Evolutionary conservation across 352 stramenopile species (phyloP).

Genomic region (Globisporangium okanoganense): DNA sequence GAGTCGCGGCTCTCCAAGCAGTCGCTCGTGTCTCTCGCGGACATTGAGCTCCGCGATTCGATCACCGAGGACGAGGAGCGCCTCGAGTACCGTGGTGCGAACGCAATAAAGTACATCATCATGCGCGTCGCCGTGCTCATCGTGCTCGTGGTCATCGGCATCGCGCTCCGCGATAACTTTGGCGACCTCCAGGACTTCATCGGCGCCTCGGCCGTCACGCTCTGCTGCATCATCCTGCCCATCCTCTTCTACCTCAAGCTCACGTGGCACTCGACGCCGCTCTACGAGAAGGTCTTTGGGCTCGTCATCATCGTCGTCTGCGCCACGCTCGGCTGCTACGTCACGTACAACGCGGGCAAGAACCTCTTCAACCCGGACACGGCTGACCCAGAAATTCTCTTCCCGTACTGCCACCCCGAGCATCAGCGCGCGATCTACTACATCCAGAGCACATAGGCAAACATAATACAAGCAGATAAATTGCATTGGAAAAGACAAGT

Average conservation of each 20-base stretch:
- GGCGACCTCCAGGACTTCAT: slow-evolving; percentile 24
- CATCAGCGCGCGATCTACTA: slow-evolving; percentile 17
- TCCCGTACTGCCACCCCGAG: slow-evolving; percentile 14
- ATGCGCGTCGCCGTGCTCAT: slow-evolving; percentile 19
- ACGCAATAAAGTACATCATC: slow-evolving; percentile 16
- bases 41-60: slow-evolving; percentile 2
- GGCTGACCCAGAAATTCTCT: slow-evolving; percentile 8
- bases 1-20: background rate
- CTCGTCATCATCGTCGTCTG: slow-evolving; percentile 19
- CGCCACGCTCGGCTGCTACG: slow-evolving; percentile 20
- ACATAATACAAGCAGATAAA: no score
- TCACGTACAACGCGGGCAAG: slow-evolving; percentile 22
- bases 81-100: slow-evolving; percentile 13
- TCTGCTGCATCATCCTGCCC: slow-evolving; percentile 27
- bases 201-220: slow-evolving; percentile 18
- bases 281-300: slow-evolving; percentile 20
- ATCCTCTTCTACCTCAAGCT: slow-evolving; percentile 20
- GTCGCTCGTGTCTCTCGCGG: slow-evolving; percentile 7
- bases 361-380: slow-evolving; percentile 19
- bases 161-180: slow-evolving; percentile 18
- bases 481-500: no score
- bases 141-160: slow-evolving; percentile 15
- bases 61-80: slow-evolving; percentile 9
- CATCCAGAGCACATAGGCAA: background rate
- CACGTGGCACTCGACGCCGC: slow-evolving; percentile 15